phyloP scores from a whole-genome alignment of 345 rosid species.

The Salix caprea region DNA sequence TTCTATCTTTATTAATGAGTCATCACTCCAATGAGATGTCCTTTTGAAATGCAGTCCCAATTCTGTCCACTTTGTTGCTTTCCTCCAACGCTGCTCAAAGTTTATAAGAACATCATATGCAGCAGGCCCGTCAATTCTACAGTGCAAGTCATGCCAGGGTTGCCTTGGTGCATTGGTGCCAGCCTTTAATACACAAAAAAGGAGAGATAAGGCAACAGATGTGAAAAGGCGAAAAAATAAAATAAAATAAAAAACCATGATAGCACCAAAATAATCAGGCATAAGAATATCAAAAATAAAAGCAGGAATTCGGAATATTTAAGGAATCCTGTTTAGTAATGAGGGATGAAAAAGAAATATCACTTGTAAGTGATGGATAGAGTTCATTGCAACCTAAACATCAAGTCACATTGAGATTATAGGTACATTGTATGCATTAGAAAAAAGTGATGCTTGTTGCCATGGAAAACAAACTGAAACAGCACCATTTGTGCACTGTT shows the following conservation, averaged over 20 bases:
- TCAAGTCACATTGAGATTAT: not conserved
- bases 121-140: slow-evolving; percentile 89
- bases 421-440: not conserved
- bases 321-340: too few species aligned
- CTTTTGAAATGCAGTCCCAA: slow-evolving; percentile 55
- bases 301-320: not conserved
- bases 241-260: not conserved
- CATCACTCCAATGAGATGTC: slow-evolving; percentile 68
- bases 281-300: not conserved
- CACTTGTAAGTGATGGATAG: not conserved
- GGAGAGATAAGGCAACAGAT: slow-evolving; percentile 3
- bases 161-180: slow-evolving; percentile 80
- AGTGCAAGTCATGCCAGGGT: slow-evolving; percentile 97
- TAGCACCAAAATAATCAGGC: slow-evolving; percentile 12
- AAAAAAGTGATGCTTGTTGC: not conserved
- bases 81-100: slow-evolving; percentile 97
- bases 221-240: not conserved
- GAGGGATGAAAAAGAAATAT: not conserved
- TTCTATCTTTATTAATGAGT: slow-evolving; percentile 71
- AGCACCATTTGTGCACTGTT: not conserved
- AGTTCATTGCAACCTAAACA: not conserved
- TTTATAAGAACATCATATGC: slow-evolving; percentile 91
- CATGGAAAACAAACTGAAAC: not conserved
- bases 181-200: slow-evolving; percentile 35
- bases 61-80: slow-evolving; percentile 74